Percentiles rank a stretch among this genome's conserved stretches.
These are phyloP conservation scores for Spatholobus suberectus DNA, from an alignment of 306 rosid genomes.

Conservation along the genomic window DNA sequence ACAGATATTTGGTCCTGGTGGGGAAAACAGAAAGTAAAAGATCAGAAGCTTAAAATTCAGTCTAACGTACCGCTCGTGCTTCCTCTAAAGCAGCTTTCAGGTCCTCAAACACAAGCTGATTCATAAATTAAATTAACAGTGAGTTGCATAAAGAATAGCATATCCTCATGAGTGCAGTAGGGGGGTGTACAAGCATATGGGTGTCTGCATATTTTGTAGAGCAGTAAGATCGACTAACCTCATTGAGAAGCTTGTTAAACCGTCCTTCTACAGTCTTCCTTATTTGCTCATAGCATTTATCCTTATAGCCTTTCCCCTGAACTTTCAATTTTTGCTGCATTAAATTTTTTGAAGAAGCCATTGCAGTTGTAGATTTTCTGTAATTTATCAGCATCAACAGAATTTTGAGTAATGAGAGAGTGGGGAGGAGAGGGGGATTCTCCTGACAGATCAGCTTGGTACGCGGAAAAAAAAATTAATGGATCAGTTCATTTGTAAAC, in stretches of 20 bases:
- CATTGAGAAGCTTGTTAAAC: conserved; percentile 83
- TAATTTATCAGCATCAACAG: conserved; percentile 36
- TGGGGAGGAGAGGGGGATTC: background rate
- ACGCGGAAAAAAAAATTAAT: background rate
- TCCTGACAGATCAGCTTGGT: background rate
- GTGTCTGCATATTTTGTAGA: background rate
- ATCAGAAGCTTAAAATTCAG: conserved; percentile 34
- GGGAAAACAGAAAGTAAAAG: conserved; percentile 23
- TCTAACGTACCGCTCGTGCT: conserved; percentile 71
- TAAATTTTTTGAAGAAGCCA: conserved; percentile 70
- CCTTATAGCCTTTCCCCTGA: conserved; percentile 92
- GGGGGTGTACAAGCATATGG: background rate
- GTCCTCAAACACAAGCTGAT: conserved; percentile 86
- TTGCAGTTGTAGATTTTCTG: conserved; percentile 68
- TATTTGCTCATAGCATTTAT: conserved; percentile 94
- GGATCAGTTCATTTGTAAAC: conserved; percentile 12
- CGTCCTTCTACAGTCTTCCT: conserved; percentile 90
- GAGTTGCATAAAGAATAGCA: conserved; percentile 25
- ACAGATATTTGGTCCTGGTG: background rate
- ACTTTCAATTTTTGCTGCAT: conserved; percentile 78
- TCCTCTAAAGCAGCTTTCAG: conserved; percentile 95
- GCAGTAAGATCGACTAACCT: conserved; percentile 53
- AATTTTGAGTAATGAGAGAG: conserved; percentile 15
- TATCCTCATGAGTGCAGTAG: conserved; percentile 8
- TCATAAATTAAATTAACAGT: conserved; percentile 51